Base-by-base conservation (phyloP, 2,329 filamentous ascomycete genomes). In the Cytospora piceae region DNA sequence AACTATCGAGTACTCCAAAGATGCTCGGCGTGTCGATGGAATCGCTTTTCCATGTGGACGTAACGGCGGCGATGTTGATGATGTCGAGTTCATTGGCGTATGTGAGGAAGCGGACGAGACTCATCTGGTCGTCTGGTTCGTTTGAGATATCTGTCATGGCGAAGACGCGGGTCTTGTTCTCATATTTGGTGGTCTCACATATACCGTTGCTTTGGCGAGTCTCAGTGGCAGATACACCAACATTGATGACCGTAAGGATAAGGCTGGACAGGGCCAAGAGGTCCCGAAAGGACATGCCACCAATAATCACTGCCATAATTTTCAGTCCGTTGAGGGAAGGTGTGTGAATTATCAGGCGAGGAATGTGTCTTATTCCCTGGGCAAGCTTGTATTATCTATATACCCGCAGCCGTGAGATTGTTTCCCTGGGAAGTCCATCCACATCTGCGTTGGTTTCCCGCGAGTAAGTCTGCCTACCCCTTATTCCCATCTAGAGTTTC, bases 71-170 rank as follows among this genome's bases (percentile, higher is more conserved):
- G n/a, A 82, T 71, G 4, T 79, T 81, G 56, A 80, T 73, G 3
- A 78, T 80, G n/a, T 77, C 69, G 68, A 83, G 81, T 69, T 83
- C 75, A 69, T 83, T 81, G 9, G 76, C 72, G 69, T 83, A 82
- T 1, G 80, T 71, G 4, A 83, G 73, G 65, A 79, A 80, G 8
- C 81, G 76, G 9, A 79, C 77, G 12, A 82, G 72, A 2, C 78
- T 81, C 69, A 81, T 76, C 3, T 76, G 74, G 70, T 82, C 80
- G 63, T 82, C 80, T 0, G 79, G 79, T 67, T 82, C 80, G 67
- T 81, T 81, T 58, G 77, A 77, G 64, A 82, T 81, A 56, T 82
- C 79, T 14, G 78, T 77, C 22, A 80, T 61, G 63, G 80, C 75
- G 24, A 80, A 80, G 12, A 80, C 75, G 9, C 74, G 73, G 3